Conservation (phyloP, 1,139 yeast species). For the Scheffersomyces illinoinensis region DNA sequence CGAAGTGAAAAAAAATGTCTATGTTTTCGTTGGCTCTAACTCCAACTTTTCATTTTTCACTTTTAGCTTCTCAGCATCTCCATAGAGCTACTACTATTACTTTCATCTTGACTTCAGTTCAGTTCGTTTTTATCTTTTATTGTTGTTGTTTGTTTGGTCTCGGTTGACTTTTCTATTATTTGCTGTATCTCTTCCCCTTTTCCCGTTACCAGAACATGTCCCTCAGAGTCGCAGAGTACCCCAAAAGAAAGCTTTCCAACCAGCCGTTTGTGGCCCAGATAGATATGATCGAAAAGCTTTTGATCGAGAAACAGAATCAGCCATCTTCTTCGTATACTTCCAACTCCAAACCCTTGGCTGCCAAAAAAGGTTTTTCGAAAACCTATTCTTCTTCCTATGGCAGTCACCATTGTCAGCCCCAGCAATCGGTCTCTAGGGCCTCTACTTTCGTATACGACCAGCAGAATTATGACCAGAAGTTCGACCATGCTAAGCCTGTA, state of each 20-base stretch:
- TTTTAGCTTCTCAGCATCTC: background rate
- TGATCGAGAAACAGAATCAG: constrained; percentile 33
- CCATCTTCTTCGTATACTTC: constrained; percentile 14
- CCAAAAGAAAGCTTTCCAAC: constrained; percentile 25
- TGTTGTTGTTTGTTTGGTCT: background rate
- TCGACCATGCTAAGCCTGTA: constrained; percentile 3
- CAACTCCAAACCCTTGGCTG: background rate
- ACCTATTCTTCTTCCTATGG: background rate
- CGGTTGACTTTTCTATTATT: background rate
- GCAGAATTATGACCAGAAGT: constrained; percentile 3
- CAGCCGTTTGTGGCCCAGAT: constrained; percentile 37
- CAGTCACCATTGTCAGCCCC: background rate
- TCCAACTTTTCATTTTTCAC: background rate
- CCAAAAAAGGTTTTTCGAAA: background rate
- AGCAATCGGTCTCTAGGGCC: background rate
- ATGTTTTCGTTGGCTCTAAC: background rate
- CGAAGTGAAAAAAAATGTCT: background rate
- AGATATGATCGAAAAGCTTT: constrained; percentile 31
- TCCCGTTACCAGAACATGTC: background rate
- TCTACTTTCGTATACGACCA: constrained; percentile 1
- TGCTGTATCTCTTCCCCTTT: background rate
- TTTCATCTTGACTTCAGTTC: background rate
- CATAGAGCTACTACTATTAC: too few species aligned
- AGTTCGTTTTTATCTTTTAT: background rate
- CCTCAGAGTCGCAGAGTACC: constrained; percentile 8